phyloP scores from a whole-genome alignment of 495 filamentous ascomycete species.

The Usnea hakonensis region DNA sequence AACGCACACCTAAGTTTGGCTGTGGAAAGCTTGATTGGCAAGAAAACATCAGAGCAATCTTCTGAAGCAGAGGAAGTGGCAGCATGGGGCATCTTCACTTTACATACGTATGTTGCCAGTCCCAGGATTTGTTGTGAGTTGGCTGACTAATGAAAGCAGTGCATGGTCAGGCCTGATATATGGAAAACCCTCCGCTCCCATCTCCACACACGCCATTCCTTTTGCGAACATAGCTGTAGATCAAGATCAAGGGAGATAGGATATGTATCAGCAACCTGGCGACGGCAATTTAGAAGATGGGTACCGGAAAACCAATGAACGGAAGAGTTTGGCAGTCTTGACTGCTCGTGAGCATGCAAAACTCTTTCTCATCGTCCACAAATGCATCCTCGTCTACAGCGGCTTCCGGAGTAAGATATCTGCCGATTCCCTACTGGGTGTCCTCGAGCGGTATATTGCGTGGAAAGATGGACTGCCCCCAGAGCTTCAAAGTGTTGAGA shows the following conservation, averaged over 20 bases:
- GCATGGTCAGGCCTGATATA: conserved; percentile 21
- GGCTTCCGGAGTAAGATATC: conserved; percentile 24
- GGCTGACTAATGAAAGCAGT: conserved; percentile 10
- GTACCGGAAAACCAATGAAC: neutral
- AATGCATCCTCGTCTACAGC: conserved; percentile 31
- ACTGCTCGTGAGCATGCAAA: conserved; percentile 25
- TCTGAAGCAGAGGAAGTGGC: conserved; percentile 17
- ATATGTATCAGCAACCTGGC: conserved; percentile 12
- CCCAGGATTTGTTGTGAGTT: neutral
- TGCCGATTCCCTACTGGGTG: conserved; percentile 25
- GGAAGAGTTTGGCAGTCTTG: conserved; percentile 14
- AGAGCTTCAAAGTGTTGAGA: conserved; percentile 20
- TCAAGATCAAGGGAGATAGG: conserved; percentile 2
- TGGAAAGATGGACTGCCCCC: conserved; percentile 31
- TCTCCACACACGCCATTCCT: conserved; percentile 3
- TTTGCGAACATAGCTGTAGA: conserved; percentile 11
- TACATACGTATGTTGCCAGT: conserved; percentile 21
- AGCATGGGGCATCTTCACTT: conserved; percentile 20
- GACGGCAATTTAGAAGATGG: conserved; percentile 3
- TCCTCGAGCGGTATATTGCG: conserved; percentile 26
- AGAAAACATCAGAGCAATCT: conserved; percentile 11
- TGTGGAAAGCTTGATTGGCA: conserved; percentile 28
- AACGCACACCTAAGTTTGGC: conserved; percentile 19
- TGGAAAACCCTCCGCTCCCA: conserved; percentile 16
- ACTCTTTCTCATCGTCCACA: conserved; percentile 29